These are phyloP conservation scores for Eragrostis nindensis DNA, from an alignment of 176 grass and related monocot species.

Conservation along the genomic window DNA sequence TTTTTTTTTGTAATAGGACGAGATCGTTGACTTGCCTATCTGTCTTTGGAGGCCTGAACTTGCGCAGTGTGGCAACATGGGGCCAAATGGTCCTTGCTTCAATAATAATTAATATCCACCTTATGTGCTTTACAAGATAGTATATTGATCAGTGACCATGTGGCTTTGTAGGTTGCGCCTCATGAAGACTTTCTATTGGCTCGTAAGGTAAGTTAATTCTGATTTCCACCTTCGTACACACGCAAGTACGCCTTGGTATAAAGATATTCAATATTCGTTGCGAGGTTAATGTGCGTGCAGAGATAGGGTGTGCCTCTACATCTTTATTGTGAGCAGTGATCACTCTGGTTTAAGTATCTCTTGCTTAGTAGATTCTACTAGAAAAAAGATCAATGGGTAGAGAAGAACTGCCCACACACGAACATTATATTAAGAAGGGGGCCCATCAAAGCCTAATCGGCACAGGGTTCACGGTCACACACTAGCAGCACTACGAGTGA, in stretches of 20 bases:
- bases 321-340: not conserved
- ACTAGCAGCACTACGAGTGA: too few relatives aligned
- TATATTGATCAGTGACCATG: not conserved
- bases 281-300: too few relatives aligned
- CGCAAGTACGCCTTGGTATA: not conserved
- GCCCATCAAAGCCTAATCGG: too few relatives aligned
- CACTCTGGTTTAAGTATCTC: too few relatives aligned
- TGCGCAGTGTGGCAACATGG: not conserved
- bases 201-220: not conserved
- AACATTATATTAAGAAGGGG: too few relatives aligned
- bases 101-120: slow-evolving; percentile 30
- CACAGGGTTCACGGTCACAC: too few relatives aligned
- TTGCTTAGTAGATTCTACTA: too few relatives aligned
- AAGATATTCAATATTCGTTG: not conserved
- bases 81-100: not conserved
- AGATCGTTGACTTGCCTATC: not conserved
- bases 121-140: slow-evolving; percentile 29
- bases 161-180: not conserved
- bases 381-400: too few relatives aligned
- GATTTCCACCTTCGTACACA: not conserved
- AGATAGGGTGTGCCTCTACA: too few relatives aligned
- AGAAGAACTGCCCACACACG: too few relatives aligned
- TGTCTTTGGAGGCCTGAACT: not conserved
- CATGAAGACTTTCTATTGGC: not conserved
- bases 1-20: not conserved